Conservation (phyloP, 768 basidiomycete species). For the Naganishia antarctica region DNA sequence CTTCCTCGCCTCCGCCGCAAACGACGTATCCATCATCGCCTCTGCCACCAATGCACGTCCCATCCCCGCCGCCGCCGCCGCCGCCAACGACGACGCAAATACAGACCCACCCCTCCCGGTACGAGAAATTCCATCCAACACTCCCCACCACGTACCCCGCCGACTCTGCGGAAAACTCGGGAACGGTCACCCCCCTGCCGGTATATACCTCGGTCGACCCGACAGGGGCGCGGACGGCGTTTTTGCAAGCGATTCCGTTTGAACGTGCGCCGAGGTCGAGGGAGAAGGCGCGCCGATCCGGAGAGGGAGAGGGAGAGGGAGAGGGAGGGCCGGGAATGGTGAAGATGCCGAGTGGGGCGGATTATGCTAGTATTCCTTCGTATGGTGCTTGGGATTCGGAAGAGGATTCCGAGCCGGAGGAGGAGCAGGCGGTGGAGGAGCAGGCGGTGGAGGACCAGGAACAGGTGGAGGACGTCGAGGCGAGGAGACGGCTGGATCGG, state of each 20-base stretch:
- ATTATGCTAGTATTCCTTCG: conserved; percentile 7
- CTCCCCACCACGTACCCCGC: not conserved
- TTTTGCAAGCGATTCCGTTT: not conserved
- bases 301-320: not conserved
- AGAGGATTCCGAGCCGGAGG: not conserved
- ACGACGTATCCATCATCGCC: not conserved
- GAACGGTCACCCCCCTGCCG: not conserved
- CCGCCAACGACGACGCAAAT: not conserved
- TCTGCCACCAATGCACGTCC: not conserved
- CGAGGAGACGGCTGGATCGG: not conserved
- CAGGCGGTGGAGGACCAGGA: no score
- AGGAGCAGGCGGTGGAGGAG: not conserved
- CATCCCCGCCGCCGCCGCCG: not conserved
- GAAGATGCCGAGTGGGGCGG: conserved; percentile 2
- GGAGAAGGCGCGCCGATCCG: not conserved
- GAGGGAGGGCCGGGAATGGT: not conserved
- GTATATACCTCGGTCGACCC: not conserved
- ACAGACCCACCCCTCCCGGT: not conserved
- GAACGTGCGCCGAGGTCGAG: not conserved
- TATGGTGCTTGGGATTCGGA: not conserved
- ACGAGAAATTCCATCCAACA: not conserved
- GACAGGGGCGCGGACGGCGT: not conserved
- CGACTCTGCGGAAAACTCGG: not conserved
- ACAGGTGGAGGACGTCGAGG: not conserved
- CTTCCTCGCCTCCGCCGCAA: no score